Evolutionary conservation across 441 rosid genomes (phyloP), one percentile per base, ranked within the genome.

Genomic region (Syzygium syzygioides): DNA sequence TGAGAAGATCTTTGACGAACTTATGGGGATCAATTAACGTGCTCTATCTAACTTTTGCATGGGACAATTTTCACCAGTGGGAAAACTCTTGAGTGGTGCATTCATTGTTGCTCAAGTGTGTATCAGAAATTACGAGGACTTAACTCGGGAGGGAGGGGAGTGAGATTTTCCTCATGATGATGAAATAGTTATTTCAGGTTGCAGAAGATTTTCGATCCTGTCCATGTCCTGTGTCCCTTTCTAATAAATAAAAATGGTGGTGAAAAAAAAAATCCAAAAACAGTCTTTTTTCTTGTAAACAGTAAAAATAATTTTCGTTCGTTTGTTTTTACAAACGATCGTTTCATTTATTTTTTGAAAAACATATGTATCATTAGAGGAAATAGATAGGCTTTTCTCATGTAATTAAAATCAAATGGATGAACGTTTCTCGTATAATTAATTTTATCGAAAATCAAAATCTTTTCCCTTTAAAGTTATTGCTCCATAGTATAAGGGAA

Each of bases 1-100:
- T 25, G 91, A 86, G 71, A 79, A 93, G 89, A 91, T 92, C 94
- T 92, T 92, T 93, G 89, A 91, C 89, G 86, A 86, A 86, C 91
- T 94, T 91, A 88, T 89, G 88, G 86, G n/a, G 87, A 85, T 89
- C 90, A 89, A 89, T 85, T 90, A 71, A 79, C 88, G 79, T 68
- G 86, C 80, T 86, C 89, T 30, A 41, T 86, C 88, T 87, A 41
- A 88, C 55, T 30, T 32, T 85, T 64, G 11, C 62, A 57, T 30
- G 57, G 60, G 23, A 54, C 66, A 23, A 34, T 71, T 71, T 71
- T 41, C 23, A 5, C n/a, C 83, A 2, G 52, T 37, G 50, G 41
- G 23, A 37, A 37, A 23, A 60, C 32, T 23, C 83, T 71, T 30
- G 52, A 37, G 52, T 41, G 48, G 48, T 9, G 52, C 83, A 71